Conservation (phyloP, 768 basidiomycete genomes). For the Lyophyllum decastes region DNA sequence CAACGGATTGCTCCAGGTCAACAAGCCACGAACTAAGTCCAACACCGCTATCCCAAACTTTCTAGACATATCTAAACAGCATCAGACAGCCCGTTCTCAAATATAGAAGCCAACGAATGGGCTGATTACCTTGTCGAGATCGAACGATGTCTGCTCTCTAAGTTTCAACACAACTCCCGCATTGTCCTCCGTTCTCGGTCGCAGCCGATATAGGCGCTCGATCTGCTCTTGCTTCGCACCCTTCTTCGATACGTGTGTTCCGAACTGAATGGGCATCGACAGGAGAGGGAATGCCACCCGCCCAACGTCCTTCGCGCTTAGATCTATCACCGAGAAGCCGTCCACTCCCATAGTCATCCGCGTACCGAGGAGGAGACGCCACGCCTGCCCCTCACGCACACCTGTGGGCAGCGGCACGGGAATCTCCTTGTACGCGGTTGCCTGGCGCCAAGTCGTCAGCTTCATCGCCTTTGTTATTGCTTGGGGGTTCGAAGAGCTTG, state of each 20-base stretch:
- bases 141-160: constrained; percentile 84
- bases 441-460: constrained; percentile 71
- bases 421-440: constrained; percentile 76
- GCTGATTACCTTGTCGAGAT: constrained; percentile 82
- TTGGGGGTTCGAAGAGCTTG: constrained; percentile 12
- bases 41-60: constrained; percentile 96
- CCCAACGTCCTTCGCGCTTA: constrained; percentile 46
- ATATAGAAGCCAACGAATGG: neutral
- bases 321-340: constrained; percentile 34
- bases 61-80: constrained; percentile 52
- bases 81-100: constrained; percentile 17
- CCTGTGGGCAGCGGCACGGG: constrained; percentile 62
- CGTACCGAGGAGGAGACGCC: constrained; percentile 64
- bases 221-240: constrained; percentile 69
- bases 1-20: constrained; percentile 24
- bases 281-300: constrained; percentile 56
- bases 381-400: constrained; percentile 54
- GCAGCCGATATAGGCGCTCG: constrained; percentile 52
- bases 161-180: constrained; percentile 43
- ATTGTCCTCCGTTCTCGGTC: constrained; percentile 20
- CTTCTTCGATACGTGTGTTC: constrained; percentile 27
- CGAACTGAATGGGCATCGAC: constrained; percentile 64
- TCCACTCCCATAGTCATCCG: constrained; percentile 20
- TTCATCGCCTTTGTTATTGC: constrained; percentile 49
- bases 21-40: constrained; percentile 82